Evolutionary conservation across 306 rosid genomes (phyloP).

Genomic region (Rubus parviflorus): DNA sequence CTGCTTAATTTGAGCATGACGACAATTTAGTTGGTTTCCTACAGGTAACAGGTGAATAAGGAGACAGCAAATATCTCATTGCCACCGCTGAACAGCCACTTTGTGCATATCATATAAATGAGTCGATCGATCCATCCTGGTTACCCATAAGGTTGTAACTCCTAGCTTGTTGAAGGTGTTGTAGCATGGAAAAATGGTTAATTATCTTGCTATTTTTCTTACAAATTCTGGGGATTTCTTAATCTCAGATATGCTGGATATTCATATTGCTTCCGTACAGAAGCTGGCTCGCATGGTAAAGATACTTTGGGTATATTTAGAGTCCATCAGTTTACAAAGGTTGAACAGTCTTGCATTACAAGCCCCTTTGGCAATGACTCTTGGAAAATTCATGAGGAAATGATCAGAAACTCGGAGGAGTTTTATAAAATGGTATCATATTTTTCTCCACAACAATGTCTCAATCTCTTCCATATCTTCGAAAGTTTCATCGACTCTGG

Average conservation of each 20-base stretch:
- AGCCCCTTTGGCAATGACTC: conserved; percentile 73
- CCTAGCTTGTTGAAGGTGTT: no score
- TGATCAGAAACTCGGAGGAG: conserved; percentile 89
- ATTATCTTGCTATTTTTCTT: no score
- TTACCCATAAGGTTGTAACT: conserved; percentile 58
- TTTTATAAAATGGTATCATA: conserved; percentile 42
- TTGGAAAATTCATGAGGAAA: conserved; percentile 88
- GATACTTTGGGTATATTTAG: conserved; percentile 85
- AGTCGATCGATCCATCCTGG: conserved; percentile 92
- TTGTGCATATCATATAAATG: conserved; percentile 82
- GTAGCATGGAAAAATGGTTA: no score
- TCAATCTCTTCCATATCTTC: no score
- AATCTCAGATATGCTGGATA: conserved; percentile 69
- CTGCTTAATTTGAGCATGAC: no score
- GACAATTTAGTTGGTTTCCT: no score
- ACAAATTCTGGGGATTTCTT: no score
- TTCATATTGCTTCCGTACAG: conserved; percentile 80
- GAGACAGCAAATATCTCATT: conserved; percentile 90
- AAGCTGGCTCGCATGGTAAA: conserved; percentile 89
- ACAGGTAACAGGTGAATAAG: conserved; percentile 28
- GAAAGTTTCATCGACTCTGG: no score
- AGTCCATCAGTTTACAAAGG: conserved; percentile 68
- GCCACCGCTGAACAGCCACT: conserved; percentile 96
- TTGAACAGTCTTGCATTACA: conserved; percentile 81
- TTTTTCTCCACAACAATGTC: no score